These are phyloP conservation scores for Modicella reniformis DNA, from an alignment of 371 early-diverging fungal species.

Conservation along the genomic window DNA sequence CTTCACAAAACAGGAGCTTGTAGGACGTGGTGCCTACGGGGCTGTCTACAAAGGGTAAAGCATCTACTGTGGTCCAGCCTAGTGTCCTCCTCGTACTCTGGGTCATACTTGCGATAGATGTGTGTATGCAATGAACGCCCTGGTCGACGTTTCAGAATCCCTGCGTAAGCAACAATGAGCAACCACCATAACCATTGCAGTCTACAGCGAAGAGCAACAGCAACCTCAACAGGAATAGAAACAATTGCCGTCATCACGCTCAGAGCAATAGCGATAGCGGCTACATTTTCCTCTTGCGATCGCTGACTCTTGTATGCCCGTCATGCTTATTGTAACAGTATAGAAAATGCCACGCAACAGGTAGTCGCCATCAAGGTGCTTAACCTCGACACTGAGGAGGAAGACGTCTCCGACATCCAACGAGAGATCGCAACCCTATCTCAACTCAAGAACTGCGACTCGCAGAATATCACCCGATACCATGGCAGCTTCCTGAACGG, in stretches of 20 bases:
- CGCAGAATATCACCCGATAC: slow-evolving; percentile 92
- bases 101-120: background rate
- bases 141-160: background rate
- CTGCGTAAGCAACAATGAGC: background rate
- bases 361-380: slow-evolving; percentile 95
- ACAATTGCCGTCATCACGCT: too few species aligned
- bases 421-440: slow-evolving; percentile 92
- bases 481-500: slow-evolving; percentile 90
- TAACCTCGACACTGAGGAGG: slow-evolving; percentile 94
- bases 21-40: slow-evolving; percentile 75
- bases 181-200: background rate
- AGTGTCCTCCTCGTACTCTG: background rate
- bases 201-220: too few species aligned
- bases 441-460: slow-evolving; percentile 82
- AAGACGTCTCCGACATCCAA: slow-evolving; percentile 95
- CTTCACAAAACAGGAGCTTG: slow-evolving; percentile 63
- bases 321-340: slow-evolving; percentile 45
- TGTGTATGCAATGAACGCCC: too few species aligned
- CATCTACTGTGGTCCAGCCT: background rate
- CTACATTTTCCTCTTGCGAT: background rate
- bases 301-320: background rate
- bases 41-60: slow-evolving; percentile 72
- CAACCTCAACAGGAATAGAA: too few species aligned
- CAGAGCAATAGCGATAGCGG: too few species aligned
- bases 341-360: slow-evolving; percentile 74